Evolutionary conservation across 176 grass and related monocot genomes (phyloP).

Genomic region (Oryza officinalis): DNA sequence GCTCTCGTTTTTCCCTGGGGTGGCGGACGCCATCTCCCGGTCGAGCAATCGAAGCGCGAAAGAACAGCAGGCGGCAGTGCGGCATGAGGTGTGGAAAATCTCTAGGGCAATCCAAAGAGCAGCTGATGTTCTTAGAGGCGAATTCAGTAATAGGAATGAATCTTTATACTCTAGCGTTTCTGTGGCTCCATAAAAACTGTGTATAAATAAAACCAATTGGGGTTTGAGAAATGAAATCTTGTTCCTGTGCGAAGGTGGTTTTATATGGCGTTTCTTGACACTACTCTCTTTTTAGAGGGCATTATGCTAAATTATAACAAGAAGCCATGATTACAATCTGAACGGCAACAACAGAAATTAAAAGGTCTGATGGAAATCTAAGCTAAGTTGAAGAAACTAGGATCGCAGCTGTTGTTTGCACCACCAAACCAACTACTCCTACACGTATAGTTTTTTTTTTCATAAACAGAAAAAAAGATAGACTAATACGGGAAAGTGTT

Average conservation of each 20-base stretch:
- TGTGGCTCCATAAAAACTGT: constrained; percentile 20
- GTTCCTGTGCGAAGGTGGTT: not conserved
- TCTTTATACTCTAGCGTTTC: not conserved
- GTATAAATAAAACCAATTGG: not conserved
- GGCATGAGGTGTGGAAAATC: constrained; percentile 75
- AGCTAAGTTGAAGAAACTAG: too few relatives aligned
- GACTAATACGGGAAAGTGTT: too few relatives aligned
- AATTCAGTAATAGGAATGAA: constrained; percentile 31
- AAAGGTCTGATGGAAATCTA: too few relatives aligned
- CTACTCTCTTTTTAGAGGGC: too few relatives aligned
- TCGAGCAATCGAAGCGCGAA: constrained; percentile 5
- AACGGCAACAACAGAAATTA: too few relatives aligned
- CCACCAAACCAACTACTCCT: too few relatives aligned
- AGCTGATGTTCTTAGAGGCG: constrained; percentile 57
- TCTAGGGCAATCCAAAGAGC: constrained; percentile 68
- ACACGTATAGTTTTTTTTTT: too few relatives aligned
- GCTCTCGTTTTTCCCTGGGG: constrained; percentile 70
- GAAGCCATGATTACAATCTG: too few relatives aligned
- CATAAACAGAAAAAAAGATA: too few relatives aligned
- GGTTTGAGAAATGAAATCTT: not conserved
- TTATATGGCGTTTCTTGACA: not conserved
- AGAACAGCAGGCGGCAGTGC: constrained; percentile 19
- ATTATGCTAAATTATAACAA: too few relatives aligned
- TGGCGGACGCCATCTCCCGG: constrained; percentile 67
- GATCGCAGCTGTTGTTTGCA: too few relatives aligned